Conservation (phyloP, 441 rosid species). For the Syzygium syzygioides region DNA sequence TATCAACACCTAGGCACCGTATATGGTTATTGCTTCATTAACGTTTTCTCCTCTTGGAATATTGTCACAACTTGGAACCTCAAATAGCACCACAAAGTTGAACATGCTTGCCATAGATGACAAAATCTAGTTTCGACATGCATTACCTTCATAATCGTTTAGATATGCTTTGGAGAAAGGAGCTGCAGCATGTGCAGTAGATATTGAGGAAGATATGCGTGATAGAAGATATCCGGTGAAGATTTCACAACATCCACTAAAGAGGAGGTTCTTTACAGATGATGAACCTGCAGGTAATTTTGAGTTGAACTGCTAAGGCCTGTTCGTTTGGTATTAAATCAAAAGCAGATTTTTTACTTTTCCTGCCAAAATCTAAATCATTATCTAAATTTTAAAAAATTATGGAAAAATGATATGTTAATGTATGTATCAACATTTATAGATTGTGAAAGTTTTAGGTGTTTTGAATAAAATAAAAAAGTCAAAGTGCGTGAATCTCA, state of each 20-base stretch:
- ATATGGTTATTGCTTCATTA: not conserved
- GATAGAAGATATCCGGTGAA: conserved; percentile 23
- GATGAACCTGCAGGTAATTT: conserved; percentile 42
- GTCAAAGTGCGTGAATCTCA: not conserved
- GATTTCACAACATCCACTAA: conserved; percentile 43
- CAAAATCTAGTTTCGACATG: not conserved
- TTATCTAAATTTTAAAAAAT: not conserved
- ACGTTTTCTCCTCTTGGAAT: not conserved
- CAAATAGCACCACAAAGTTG: not conserved
- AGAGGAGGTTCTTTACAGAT: conserved; percentile 41
- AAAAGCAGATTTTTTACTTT: not conserved
- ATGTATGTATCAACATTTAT: not conserved
- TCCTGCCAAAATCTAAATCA: not conserved
- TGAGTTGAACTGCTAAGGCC: not conserved
- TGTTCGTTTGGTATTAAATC: not conserved
- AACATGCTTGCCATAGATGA: not conserved
- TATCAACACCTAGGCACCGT: not conserved
- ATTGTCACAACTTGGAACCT: not conserved
- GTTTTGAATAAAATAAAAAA: not conserved
- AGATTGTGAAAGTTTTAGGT: not conserved
- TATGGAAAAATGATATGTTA: not conserved
- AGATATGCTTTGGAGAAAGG: conserved; percentile 83
- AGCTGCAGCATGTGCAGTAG: conserved; percentile 76
- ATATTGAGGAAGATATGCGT: conserved; percentile 42
- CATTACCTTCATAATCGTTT: conserved; percentile 17